Evolutionary conservation across 163 green algal species (phyloP), one percentile per base, ranked within the genome.

Genomic region (Chlorella variabilis): DNA sequence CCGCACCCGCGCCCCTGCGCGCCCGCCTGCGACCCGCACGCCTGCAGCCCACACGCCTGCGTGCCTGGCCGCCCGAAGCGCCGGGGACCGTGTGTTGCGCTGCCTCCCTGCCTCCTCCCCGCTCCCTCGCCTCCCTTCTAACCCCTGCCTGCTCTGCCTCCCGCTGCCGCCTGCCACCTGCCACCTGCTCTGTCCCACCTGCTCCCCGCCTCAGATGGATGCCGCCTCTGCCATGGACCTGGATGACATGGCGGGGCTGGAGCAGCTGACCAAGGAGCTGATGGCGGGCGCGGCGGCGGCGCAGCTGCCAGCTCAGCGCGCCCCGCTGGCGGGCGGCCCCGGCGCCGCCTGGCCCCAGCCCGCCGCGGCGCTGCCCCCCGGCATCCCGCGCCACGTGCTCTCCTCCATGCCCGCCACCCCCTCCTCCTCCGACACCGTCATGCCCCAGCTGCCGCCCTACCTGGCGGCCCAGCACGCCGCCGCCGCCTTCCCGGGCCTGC

Each of bases 171-270:
- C n/a, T n/a, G 5, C 4, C 63, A 29, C 31, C 6, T 45, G 5
- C 62, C 7, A 7, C 31, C 31, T 27, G 2, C 62, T 23, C 33
- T 31, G 21, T 45, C 31, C 31, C 25, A 36, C 25, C n/a, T 36
- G 15, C 6, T 42, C 5, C 20, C 48, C 31, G n/a, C 31, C 13
- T n/a, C 48, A 68, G 25, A 51, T 86, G 68, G 81, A 86, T 29
- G 48, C 74, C n/a, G 38, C 59, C 48, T 31, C 45, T 1, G 71
- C 78, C n/a, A 86, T 86, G 81, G 81, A 86, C 39, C 56, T 86
- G 27, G 81, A 86, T 63, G 81, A 86, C 48, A 71, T 86, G 73
- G 38, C 31, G 1, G 48, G 62, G 3, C 48, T 86, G 71, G 71
- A 78, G 29, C 11, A 48, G 49, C 34, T 86, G 54, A 73, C 58